A percentile compares a stretch with the other conserved stretches of the same genome.
Conservation (phyloP, 2,329 filamentous ascomycete species). For the Dothistroma septosporum region DNA sequence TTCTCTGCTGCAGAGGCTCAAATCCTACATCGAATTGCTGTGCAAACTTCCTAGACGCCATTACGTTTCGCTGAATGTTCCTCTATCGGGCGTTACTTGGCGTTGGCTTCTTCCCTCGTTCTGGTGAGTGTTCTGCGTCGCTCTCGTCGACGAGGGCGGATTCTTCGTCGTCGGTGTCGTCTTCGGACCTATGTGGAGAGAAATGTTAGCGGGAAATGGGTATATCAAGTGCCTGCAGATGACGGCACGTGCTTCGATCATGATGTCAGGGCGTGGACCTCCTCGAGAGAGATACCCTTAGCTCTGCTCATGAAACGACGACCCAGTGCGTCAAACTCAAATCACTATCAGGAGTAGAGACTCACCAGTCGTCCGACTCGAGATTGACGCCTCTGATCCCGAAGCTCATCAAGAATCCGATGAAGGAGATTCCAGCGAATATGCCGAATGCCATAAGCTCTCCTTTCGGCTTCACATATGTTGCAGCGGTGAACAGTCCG, state of each 20-base stretch:
- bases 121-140: too few relatives aligned
- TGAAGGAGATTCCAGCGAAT: slow-evolving; percentile 75
- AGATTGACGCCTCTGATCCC: slow-evolving; percentile 64
- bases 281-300: neutral
- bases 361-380: slow-evolving; percentile 53
- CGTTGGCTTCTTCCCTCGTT: too few relatives aligned
- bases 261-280: neutral
- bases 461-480: slow-evolving; percentile 69
- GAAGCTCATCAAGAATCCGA: slow-evolving; percentile 76
- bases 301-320: neutral
- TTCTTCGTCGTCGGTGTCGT: neutral
- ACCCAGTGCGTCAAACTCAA: neutral
- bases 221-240: too few relatives aligned
- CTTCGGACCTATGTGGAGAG: neutral
- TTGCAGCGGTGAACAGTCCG: slow-evolving; percentile 75
- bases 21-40: too few relatives aligned
- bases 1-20: too few relatives aligned
- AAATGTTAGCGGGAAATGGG: neutral
- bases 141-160: neutral
- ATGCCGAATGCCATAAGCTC: slow-evolving; percentile 81
- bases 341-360: neutral
- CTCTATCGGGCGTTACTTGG: too few relatives aligned
- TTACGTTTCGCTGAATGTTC: too few relatives aligned
- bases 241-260: too few relatives aligned
- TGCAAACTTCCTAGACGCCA: too few relatives aligned